Evolutionary conservation across 345 rosid genomes (phyloP).

Genomic region (Camelina neglecta): DNA sequence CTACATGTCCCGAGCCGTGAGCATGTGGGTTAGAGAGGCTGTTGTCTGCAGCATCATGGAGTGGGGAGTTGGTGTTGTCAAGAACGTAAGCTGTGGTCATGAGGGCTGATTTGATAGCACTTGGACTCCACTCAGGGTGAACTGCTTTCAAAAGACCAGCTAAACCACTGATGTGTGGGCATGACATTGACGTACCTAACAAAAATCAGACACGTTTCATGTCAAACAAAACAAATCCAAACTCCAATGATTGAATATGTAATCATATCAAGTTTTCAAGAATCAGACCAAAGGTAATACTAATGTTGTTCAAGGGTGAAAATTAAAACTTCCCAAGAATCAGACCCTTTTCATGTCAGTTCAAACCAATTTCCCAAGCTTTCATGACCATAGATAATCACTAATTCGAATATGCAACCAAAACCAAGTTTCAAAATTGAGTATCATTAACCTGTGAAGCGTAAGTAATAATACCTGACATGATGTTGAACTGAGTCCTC

Average conservation of each 20-base stretch:
- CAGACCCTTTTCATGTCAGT: background rate
- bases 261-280: background rate
- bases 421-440: slow-evolving; percentile 3
- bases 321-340: background rate
- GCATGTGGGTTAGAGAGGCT: slow-evolving; percentile 64
- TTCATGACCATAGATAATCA: slow-evolving; percentile 7
- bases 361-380: background rate
- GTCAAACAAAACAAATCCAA: slow-evolving; percentile 3
- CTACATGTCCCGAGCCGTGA: slow-evolving; percentile 87
- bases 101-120: slow-evolving; percentile 85
- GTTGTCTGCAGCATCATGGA: slow-evolving; percentile 70
- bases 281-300: background rate
- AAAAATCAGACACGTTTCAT: background rate
- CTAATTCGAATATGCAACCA: background rate
- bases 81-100: slow-evolving; percentile 72
- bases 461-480: slow-evolving; percentile 61
- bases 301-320: no score
- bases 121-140: slow-evolving; percentile 89
- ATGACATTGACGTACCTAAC: slow-evolving; percentile 94
- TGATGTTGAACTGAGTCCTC: slow-evolving; percentile 67
- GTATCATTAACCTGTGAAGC: slow-evolving; percentile 11
- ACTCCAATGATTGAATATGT: background rate
- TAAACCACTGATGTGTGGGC: slow-evolving; percentile 92
- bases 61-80: slow-evolving; percentile 75
- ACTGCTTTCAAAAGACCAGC: slow-evolving; percentile 87